Evolutionary conservation across 2,329 filamentous ascomycete genomes (phyloP).

Genomic region (Alternaria arbusti): DNA sequence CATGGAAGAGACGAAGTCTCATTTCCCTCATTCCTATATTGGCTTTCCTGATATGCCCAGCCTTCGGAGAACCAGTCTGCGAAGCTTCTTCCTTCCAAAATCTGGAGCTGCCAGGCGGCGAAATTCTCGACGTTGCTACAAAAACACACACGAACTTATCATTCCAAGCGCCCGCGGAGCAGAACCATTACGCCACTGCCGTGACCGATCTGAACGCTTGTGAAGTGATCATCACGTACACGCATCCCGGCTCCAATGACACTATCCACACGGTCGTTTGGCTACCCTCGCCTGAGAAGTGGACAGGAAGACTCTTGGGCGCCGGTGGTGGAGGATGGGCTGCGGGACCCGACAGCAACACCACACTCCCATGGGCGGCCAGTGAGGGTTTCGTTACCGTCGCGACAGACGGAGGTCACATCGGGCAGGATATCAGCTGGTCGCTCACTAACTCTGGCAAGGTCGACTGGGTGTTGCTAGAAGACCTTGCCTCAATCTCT

Average conservation of each 20-base stretch:
- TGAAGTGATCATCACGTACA: conserved; percentile 46
- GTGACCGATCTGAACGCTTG: conserved; percentile 32
- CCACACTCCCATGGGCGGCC: conserved; percentile 16
- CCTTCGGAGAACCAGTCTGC: not conserved
- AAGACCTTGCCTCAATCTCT: conserved; percentile 41
- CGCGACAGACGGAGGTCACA: conserved; percentile 30
- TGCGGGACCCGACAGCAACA: conserved; percentile 20
- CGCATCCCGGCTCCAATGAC: conserved; percentile 26
- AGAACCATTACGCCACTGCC: conserved; percentile 16
- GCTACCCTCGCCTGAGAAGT: conserved; percentile 22
- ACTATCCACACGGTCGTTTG: conserved; percentile 25
- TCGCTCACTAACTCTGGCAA: conserved; percentile 19
- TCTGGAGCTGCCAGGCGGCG: not conserved
- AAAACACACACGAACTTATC: conserved; percentile 3
- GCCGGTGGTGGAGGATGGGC: conserved; percentile 30
- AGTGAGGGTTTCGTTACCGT: conserved; percentile 31
- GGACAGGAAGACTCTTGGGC: conserved; percentile 30
- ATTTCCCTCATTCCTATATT: not conserved
- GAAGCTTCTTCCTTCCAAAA: conserved; percentile 3
- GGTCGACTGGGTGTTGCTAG: conserved; percentile 30
- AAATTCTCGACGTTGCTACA: conserved; percentile 8
- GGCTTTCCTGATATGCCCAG: not conserved
- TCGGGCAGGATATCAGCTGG: conserved; percentile 11
- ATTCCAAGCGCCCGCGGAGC: conserved; percentile 1
- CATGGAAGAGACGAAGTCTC: not conserved